These are phyloP conservation scores for Cymbidium sinense DNA, from an alignment of 106 monocot genomes.

Conservation along the genomic window DNA sequence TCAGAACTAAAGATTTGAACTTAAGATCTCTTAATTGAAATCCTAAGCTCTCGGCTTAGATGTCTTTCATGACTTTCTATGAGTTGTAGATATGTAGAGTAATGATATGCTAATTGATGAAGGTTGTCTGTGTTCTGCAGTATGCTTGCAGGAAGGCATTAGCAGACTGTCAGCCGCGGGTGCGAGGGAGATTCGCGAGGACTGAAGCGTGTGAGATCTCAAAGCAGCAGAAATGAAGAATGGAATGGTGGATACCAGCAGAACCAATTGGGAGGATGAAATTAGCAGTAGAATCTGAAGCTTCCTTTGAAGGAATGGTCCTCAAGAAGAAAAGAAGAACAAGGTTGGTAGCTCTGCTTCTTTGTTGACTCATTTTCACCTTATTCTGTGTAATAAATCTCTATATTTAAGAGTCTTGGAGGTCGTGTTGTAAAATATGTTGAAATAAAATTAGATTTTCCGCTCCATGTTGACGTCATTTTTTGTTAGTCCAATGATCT, in stretches of 20 bases:
- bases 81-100: too few species aligned
- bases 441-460: conserved; percentile 2
- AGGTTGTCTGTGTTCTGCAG: conserved; percentile 12
- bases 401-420: neutral
- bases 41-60: too few species aligned
- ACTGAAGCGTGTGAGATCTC: conserved; percentile 13
- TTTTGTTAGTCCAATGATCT: neutral
- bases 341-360: neutral
- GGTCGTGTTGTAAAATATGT: conserved; percentile 1
- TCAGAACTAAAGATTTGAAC: too few species aligned
- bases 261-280: neutral
- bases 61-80: too few species aligned
- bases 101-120: neutral
- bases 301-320: neutral
- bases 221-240: conserved; percentile 2
- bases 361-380: neutral
- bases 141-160: conserved; percentile 63
- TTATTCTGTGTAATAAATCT: conserved; percentile 11
- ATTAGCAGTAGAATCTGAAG: neutral
- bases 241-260: neutral
- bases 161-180: conserved; percentile 46
- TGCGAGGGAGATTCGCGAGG: conserved; percentile 53
- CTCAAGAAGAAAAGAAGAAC: neutral
- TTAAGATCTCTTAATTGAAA: too few species aligned
- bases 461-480: neutral